phyloP scores from a whole-genome alignment of 106 monocot species.

The Alisma plantagoaquatica region DNA sequence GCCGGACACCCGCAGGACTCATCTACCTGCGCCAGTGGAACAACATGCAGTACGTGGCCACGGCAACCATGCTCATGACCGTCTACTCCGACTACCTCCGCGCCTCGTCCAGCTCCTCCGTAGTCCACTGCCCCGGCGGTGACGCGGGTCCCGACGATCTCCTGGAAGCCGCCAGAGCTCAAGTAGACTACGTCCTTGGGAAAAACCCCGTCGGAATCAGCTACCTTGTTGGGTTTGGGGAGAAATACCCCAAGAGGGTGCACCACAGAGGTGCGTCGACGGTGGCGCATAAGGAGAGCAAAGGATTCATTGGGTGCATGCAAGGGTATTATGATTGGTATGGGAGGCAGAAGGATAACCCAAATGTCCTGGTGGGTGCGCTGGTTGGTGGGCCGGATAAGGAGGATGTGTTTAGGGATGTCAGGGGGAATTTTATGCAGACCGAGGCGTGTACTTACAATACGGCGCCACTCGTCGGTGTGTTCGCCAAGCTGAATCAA shows the following conservation, averaged over 20 bases:
- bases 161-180: constrained; percentile 26
- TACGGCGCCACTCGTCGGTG: constrained; percentile 76
- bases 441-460: constrained; percentile 96
- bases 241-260: constrained; percentile 42
- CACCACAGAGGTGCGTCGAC: constrained; percentile 75
- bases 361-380: constrained; percentile 68
- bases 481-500: constrained; percentile 56
- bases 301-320: constrained; percentile 77
- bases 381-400: constrained; percentile 76
- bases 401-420: constrained; percentile 48
- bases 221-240: constrained; percentile 70
- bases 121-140: constrained; percentile 25
- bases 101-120: background rate
- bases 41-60: constrained; percentile 82
- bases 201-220: constrained; percentile 49
- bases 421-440: constrained; percentile 76
- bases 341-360: constrained; percentile 40
- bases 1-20: constrained; percentile 59
- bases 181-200: constrained; percentile 70
- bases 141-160: constrained; percentile 14
- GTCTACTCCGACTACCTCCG: constrained; percentile 56
- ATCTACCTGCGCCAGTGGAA: constrained; percentile 75
- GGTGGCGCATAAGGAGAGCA: constrained; percentile 52
- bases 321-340: constrained; percentile 92
- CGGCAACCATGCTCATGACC: constrained; percentile 58